Percentiles rank a stretch among this genome's conserved stretches.
These are phyloP conservation scores for Escallonia rubra DNA, from an alignment of 129 eudicot genomes.

Conservation along the genomic window DNA sequence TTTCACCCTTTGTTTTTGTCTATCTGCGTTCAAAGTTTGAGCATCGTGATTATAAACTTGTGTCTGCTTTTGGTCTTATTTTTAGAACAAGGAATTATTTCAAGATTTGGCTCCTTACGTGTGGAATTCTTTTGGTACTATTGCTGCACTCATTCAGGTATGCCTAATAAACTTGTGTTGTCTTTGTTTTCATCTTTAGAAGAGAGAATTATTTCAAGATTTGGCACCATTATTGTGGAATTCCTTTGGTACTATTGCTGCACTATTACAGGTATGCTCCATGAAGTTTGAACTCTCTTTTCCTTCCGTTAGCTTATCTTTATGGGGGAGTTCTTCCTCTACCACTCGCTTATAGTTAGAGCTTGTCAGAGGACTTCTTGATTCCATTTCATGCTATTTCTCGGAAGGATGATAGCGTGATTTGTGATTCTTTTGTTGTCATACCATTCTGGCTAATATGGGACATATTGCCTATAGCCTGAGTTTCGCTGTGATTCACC, in stretches of 20 bases:
- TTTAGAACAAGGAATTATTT: conserved; percentile 30
- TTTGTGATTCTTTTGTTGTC: background rate
- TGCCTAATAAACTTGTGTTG: conserved; percentile 20
- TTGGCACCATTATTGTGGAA: conserved; percentile 86
- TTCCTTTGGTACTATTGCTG: conserved; percentile 79
- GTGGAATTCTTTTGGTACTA: conserved; percentile 37
- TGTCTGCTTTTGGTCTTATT: conserved; percentile 16
- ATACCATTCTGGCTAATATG: too few species aligned
- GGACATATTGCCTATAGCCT: too few species aligned
- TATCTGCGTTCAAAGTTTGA: conserved; percentile 6
- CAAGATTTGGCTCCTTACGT: conserved; percentile 29
- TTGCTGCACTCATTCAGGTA: conserved; percentile 38
- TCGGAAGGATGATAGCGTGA: background rate
- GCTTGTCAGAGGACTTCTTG: background rate
- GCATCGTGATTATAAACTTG: conserved; percentile 14
- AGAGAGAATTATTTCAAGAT: conserved; percentile 79
- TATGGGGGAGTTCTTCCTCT: background rate
- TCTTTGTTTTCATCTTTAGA: conserved; percentile 39
- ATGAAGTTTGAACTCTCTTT: background rate
- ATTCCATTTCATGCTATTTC: background rate
- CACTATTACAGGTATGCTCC: conserved; percentile 58
- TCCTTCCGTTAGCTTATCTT: background rate
- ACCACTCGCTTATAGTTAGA: background rate
- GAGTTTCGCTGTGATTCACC: too few species aligned
- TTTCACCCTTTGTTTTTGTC: conserved; percentile 1